Conservation (phyloP, 1,139 yeast species). For the Yamadazyma oceani region DNA sequence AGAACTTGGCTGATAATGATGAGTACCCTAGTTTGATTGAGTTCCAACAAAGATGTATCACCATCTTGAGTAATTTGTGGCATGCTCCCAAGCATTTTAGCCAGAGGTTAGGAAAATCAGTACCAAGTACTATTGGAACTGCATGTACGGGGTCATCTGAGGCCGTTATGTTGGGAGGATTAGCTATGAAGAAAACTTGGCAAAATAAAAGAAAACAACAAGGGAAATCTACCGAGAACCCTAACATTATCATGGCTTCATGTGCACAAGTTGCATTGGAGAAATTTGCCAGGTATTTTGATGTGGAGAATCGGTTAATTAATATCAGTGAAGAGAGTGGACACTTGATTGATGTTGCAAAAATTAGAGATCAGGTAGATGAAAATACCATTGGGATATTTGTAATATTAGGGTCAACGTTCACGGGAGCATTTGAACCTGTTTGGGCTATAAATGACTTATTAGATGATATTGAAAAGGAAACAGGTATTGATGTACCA, state of each 20-base stretch:
- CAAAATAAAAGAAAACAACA: constrained; percentile 59
- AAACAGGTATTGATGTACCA: constrained; percentile 68
- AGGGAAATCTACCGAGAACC: constrained; percentile 62
- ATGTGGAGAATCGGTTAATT: constrained; percentile 79
- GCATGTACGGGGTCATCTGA: constrained; percentile 95
- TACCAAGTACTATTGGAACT: constrained; percentile 66
- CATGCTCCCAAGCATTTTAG: constrained; percentile 54
- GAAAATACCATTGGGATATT: constrained; percentile 93
- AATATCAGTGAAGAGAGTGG: constrained; percentile 61
- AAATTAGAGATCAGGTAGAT: constrained; percentile 65
- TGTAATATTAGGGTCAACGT: constrained; percentile 87
- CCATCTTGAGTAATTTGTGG: constrained; percentile 81
- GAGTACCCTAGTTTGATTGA: constrained; percentile 88
- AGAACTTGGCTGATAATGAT: constrained; percentile 89
- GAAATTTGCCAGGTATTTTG: constrained; percentile 91
- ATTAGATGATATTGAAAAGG: constrained; percentile 66
- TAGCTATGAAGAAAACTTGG: constrained; percentile 91
- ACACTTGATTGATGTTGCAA: constrained; percentile 61
- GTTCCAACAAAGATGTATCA: constrained; percentile 76
- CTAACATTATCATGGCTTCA: constrained; percentile 91
- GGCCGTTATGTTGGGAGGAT: constrained; percentile 90
- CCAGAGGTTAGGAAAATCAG: constrained; percentile 25
- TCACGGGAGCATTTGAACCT: constrained; percentile 89
- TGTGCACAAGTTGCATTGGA: constrained; percentile 94
- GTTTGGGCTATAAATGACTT: constrained; percentile 59